A percentile compares a stretch with the other conserved stretches of the same genome.
phyloP scores from a whole-genome alignment of 2,329 filamentous ascomycete genomes.

The Nannizziopsis barbatae region DNA sequence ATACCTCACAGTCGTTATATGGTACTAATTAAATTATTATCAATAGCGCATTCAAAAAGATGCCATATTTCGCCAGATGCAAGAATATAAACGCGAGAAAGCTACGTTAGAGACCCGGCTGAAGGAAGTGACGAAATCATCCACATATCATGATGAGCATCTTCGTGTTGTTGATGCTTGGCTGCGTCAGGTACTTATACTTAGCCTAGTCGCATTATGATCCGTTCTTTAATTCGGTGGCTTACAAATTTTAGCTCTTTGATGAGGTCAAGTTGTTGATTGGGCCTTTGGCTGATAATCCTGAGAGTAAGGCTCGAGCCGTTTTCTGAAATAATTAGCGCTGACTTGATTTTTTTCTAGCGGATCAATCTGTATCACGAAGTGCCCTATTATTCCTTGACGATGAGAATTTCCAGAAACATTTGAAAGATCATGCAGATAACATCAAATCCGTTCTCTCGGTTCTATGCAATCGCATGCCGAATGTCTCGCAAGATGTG shows the following conservation, averaged over 20 bases:
- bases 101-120: conserved; percentile 68
- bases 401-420: conserved; percentile 57
- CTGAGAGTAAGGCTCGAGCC: conserved; percentile 10
- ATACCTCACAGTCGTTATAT: conserved; percentile 28
- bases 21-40: conserved; percentile 22
- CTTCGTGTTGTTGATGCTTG: conserved; percentile 81
- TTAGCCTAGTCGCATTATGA: not conserved
- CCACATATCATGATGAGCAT: conserved; percentile 82
- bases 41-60: conserved; percentile 81
- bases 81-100: conserved; percentile 90
- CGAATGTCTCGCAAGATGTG: conserved; percentile 52
- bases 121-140: conserved; percentile 65
- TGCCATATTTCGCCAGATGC: conserved; percentile 94
- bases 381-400: conserved; percentile 47
- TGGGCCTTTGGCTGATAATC: conserved; percentile 21
- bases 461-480: conserved; percentile 47
- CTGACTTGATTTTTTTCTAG: not conserved
- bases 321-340: not conserved
- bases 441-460: conserved; percentile 65
- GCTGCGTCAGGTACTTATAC: conserved; percentile 73
- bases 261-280: conserved; percentile 38
- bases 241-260: conserved; percentile 26
- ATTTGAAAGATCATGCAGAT: conserved; percentile 64
- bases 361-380: conserved; percentile 31
- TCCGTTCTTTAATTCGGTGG: not conserved